Base-by-base conservation (phyloP, 306 rosid species). In the Urtica urens region DNA sequence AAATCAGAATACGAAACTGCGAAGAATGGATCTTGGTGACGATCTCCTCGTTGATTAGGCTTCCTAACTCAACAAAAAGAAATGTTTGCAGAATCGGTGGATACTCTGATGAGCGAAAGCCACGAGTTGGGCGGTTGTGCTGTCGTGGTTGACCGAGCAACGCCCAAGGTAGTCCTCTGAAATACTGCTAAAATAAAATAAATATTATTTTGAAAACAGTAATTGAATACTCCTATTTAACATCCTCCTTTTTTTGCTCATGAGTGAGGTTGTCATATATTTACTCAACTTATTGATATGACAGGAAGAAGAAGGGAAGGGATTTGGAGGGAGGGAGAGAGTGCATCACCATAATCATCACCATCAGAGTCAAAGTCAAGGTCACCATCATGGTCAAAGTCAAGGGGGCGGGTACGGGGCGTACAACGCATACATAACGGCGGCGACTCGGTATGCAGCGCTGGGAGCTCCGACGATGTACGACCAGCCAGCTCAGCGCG, bases 331-430 rank as follows among this genome's bases (percentile, higher is more conserved):
- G 79, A n/a, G n/a, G n/a, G n/a, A n/a, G n/a, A n/a, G n/a, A n/a
- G n/a, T n/a, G n/a, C n/a, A n/a, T n/a, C n/a, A n/a, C n/a, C n/a
- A n/a, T n/a, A n/a, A n/a, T n/a, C n/a, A n/a, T n/a, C n/a, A n/a
- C n/a, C n/a, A n/a, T n/a, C n/a, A n/a, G n/a, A n/a, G n/a, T n/a
- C n/a, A n/a, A n/a, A n/a, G n/a, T n/a, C n/a, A n/a, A n/a, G n/a
- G n/a, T n/a, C n/a, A n/a, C n/a, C n/a, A n/a, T n/a, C n/a, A n/a
- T n/a, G n/a, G n/a, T n/a, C n/a, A n/a, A n/a, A n/a, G n/a, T n/a
- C n/a, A n/a, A n/a, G n/a, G n/a, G 49, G 87, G 90, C 58, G 97
- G 95, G 42, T 86, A 92, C 73, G 93, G 96, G 56, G 99, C 99
- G 63, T 92, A 85, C 66, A 80, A 77, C 72, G 86, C 99, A 9